Percentiles rank a stretch among this genome's conserved stretches.
phyloP scores from a whole-genome alignment of 495 filamentous ascomycete genomes.

The Lasiosphaeria miniovina region DNA sequence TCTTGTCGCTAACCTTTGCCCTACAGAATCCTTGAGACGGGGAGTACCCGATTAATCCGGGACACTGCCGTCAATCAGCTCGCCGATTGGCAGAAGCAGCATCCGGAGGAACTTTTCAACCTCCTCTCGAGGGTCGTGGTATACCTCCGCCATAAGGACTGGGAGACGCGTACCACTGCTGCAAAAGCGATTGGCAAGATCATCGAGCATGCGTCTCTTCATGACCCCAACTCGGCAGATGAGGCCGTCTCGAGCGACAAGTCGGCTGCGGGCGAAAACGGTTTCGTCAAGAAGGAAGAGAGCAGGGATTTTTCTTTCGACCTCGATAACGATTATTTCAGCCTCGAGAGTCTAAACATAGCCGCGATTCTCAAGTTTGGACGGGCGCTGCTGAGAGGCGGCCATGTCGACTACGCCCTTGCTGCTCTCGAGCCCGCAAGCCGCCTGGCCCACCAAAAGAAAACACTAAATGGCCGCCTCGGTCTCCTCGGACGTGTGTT shows the following conservation, averaged over 20 bases:
- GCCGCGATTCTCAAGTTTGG: conserved; percentile 75
- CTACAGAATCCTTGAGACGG: conserved; percentile 85
- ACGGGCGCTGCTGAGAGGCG: conserved; percentile 76
- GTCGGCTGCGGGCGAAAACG: conserved; percentile 25
- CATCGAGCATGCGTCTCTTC: conserved; percentile 79
- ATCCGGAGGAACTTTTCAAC: conserved; percentile 96
- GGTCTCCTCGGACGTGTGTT: conserved; percentile 78
- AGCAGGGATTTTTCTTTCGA: conserved; percentile 33
- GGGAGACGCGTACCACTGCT: conserved; percentile 90
- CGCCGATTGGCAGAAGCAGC: conserved; percentile 94
- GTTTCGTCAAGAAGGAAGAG: conserved; percentile 52
- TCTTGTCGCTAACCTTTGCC: not conserved
- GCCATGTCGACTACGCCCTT: conserved; percentile 76
- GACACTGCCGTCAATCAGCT: conserved; percentile 96
- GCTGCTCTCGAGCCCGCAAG: conserved; percentile 76
- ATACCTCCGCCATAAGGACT: conserved; percentile 86
- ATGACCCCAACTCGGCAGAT: conserved; percentile 76
- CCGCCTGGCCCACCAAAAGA: conserved; percentile 82
- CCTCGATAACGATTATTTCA: conserved; percentile 60
- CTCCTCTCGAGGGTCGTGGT: conserved; percentile 92
- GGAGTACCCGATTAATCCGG: conserved; percentile 88
- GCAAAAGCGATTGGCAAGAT: conserved; percentile 92
- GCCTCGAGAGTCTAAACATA: conserved; percentile 73
- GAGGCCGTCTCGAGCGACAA: conserved; percentile 48
- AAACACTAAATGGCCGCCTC: conserved; percentile 75